Evolutionary conservation across 768 basidiomycete species (phyloP).

Genomic region (Multifurca ochricompacta): DNA sequence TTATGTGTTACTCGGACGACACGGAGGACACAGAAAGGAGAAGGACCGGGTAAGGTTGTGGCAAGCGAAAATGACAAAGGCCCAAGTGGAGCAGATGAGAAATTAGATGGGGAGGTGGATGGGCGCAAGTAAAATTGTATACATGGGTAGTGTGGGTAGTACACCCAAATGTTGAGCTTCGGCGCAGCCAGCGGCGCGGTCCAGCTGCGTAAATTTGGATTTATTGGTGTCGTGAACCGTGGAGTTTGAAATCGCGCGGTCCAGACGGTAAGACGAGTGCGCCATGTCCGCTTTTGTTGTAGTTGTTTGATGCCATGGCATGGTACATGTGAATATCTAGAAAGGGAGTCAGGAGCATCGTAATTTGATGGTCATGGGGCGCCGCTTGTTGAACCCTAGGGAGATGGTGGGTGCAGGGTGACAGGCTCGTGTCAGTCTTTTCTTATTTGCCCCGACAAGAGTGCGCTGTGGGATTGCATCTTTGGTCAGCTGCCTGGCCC

Average conservation of each 20-base stretch:
- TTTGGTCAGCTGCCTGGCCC: constrained; percentile 3
- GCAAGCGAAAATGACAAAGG: neutral
- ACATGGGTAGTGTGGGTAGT: neutral
- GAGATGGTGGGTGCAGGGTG: neutral
- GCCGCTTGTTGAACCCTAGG: neutral
- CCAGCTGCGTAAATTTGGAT: constrained; percentile 7
- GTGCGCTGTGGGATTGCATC: neutral
- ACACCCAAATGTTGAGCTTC: constrained; percentile 8
- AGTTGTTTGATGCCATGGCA: neutral
- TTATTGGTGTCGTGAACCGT: constrained; percentile 1
- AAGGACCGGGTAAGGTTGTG: neutral
- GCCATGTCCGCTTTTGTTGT: constrained; percentile 3
- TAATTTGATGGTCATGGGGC: constrained; percentile 9
- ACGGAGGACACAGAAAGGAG: neutral
- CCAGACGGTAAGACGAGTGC: neutral
- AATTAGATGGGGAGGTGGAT: neutral
- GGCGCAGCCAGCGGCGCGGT: neutral
- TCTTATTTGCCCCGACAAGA: neutral
- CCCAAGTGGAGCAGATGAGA: neutral
- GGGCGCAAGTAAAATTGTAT: neutral
- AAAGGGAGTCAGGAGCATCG: neutral
- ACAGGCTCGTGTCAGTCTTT: constrained; percentile 4
- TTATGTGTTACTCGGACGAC: constrained; percentile 2
- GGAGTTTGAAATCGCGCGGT: neutral
- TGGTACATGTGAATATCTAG: constrained; percentile 11